These are phyloP conservation scores for Phalaenopsis equestris DNA, from an alignment of 106 monocot species.

Conservation along the genomic window DNA sequence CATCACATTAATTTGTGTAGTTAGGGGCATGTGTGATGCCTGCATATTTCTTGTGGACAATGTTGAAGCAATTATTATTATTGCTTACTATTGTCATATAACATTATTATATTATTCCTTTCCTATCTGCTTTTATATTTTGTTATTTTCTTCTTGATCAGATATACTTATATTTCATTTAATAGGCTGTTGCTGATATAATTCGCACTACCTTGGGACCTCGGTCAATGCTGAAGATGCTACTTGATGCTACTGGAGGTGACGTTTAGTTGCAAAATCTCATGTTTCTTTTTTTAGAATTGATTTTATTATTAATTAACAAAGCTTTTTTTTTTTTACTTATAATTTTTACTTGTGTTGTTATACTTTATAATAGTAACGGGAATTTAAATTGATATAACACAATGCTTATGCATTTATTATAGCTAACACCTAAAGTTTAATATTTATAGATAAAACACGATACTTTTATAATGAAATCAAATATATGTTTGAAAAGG, in stretches of 20 bases:
- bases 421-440: too few species aligned
- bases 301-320: not conserved
- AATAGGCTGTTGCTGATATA: conserved; percentile 73
- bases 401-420: too few species aligned
- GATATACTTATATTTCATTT: not conserved
- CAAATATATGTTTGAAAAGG: too few species aligned
- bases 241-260: conserved; percentile 76
- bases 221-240: conserved; percentile 78
- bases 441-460: too few species aligned
- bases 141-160: not conserved
- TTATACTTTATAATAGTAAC: too few species aligned
- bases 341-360: too few species aligned
- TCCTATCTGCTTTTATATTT: not conserved
- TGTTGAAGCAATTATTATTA: not conserved
- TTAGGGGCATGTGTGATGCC: not conserved
- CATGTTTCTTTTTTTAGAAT: not conserved
- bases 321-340: not conserved
- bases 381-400: too few species aligned
- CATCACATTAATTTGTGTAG: not conserved
- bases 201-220: conserved; percentile 84
- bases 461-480: too few species aligned
- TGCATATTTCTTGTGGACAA: not conserved
- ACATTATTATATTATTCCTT: not conserved
- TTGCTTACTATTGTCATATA: not conserved
- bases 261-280: not conserved